Conservation (phyloP, 2,329 filamentous ascomycete genomes). For the Simplicillium sp. region DNA sequence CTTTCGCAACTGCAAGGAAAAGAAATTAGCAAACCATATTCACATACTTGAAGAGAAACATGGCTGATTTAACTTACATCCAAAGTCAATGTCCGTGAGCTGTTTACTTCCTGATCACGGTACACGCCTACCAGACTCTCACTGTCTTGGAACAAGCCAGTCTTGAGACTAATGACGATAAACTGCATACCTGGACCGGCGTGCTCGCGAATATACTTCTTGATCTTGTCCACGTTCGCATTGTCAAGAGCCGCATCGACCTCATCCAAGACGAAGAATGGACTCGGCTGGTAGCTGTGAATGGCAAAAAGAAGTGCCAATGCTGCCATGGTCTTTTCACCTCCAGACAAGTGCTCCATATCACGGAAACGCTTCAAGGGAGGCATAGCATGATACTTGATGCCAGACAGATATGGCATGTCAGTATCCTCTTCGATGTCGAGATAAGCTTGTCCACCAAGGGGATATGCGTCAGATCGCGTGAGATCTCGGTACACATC, state of each 20-base stretch:
- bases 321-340: constrained; percentile 98
- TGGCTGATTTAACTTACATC: constrained; percentile 61
- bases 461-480: constrained; percentile 77
- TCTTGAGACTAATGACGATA: constrained; percentile 94
- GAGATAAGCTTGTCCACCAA: constrained; percentile 83
- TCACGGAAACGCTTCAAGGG: constrained; percentile 96
- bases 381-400: constrained; percentile 98
- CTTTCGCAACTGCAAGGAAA: constrained; percentile 19
- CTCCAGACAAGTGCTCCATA: constrained; percentile 96
- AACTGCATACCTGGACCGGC: constrained; percentile 97
- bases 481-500: constrained; percentile 94
- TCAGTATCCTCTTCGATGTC: constrained; percentile 92
- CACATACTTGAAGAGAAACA: background rate
- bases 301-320: constrained; percentile 94
- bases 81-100: constrained; percentile 79
- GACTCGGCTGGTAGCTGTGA: constrained; percentile 88
- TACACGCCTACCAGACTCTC: constrained; percentile 95
- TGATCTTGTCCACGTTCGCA: constrained; percentile 91
- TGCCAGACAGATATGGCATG: constrained; percentile 87
- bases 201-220: constrained; percentile 91
- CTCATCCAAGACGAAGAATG: constrained; percentile 97
- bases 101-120: constrained; percentile 88
- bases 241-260: constrained; percentile 98
- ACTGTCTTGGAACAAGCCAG: constrained; percentile 89
- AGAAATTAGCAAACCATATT: constrained; percentile 10